These are phyloP conservation scores for Pseudocercospora fijiensis DNA, from an alignment of 2,329 filamentous ascomycete species.

Conservation along the genomic window DNA sequence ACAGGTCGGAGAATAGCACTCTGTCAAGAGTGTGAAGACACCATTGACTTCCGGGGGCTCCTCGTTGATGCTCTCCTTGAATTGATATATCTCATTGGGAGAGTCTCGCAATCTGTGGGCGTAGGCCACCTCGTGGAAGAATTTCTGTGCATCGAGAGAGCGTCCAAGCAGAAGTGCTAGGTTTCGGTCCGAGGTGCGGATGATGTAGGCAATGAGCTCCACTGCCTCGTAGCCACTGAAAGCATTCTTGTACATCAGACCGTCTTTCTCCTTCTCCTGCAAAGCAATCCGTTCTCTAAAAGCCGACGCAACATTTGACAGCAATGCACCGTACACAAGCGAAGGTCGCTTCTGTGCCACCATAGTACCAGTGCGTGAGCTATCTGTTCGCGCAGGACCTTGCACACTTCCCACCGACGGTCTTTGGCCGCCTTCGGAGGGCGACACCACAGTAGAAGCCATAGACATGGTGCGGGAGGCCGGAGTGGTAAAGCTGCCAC, in stretches of 20 bases:
- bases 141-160: constrained; percentile 94
- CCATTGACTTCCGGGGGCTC: constrained; percentile 84
- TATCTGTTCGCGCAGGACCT: constrained; percentile 39
- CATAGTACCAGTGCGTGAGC: constrained; percentile 46
- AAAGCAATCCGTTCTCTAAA: constrained; percentile 86
- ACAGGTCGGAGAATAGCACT: constrained; percentile 97
- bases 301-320: constrained; percentile 90
- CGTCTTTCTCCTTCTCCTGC: constrained; percentile 91
- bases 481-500: constrained; percentile 39
- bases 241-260: constrained; percentile 92
- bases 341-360: constrained; percentile 68
- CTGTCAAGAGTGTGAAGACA: constrained; percentile 91
- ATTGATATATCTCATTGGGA: constrained; percentile 93
- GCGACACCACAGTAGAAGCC: constrained; percentile 74
- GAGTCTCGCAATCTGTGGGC: constrained; percentile 93
- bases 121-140: constrained; percentile 98
- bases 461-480: constrained; percentile 80
- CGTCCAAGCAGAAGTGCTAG: constrained; percentile 85
- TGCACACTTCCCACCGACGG: constrained; percentile 27
- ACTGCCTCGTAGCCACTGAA: constrained; percentile 96
- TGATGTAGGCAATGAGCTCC: constrained; percentile 92
- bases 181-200: constrained; percentile 94
- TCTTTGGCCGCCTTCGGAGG: constrained; percentile 32
- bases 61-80: constrained; percentile 88
- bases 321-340: constrained; percentile 86